These are phyloP conservation scores for Lagenidium giganteum DNA, from an alignment of 352 stramenopile genomes.

Conservation along the genomic window DNA sequence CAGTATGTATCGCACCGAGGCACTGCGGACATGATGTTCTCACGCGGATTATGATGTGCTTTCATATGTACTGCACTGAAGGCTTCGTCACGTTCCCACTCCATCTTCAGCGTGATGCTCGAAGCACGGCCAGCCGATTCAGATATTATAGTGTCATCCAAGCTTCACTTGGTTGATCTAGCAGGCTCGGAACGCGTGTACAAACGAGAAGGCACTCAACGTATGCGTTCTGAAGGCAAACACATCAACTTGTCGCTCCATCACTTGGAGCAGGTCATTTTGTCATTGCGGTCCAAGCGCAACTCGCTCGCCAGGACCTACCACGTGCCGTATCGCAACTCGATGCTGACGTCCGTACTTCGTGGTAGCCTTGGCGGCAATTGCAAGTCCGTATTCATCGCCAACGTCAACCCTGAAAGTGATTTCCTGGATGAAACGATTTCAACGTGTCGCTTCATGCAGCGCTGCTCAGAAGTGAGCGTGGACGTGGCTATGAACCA, in stretches of 20 bases:
- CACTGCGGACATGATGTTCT: background rate
- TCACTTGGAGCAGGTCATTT: slow-evolving; percentile 94
- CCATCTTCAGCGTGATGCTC: slow-evolving; percentile 94
- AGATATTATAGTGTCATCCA: slow-evolving; percentile 79
- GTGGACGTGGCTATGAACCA: slow-evolving; percentile 65
- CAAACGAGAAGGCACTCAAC: slow-evolving; percentile 88
- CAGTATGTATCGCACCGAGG: background rate
- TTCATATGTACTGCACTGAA: slow-evolving; percentile 5
- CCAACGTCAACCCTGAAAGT: slow-evolving; percentile 90
- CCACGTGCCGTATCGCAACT: slow-evolving; percentile 96
- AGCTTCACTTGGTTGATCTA: slow-evolving; percentile 94
- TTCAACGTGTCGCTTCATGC: slow-evolving; percentile 95
- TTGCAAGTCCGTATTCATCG: slow-evolving; percentile 97
- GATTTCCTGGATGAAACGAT: slow-evolving; percentile 90
- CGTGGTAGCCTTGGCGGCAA: slow-evolving; percentile 94
- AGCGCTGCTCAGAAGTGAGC: slow-evolving; percentile 89
- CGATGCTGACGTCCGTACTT: slow-evolving; percentile 95
- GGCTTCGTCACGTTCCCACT: slow-evolving; percentile 92
- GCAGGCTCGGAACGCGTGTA: slow-evolving; percentile 95
- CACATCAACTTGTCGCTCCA: slow-evolving; percentile 96
- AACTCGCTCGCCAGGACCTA: slow-evolving; percentile 39
- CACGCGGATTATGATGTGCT: background rate
- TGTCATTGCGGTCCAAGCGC: slow-evolving; percentile 85
- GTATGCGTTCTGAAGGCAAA: slow-evolving; percentile 91
- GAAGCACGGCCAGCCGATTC: slow-evolving; percentile 73